These are phyloP conservation scores for Baudoinia panamericana DNA, from an alignment of 495 filamentous ascomycete species.

Conservation along the genomic window DNA sequence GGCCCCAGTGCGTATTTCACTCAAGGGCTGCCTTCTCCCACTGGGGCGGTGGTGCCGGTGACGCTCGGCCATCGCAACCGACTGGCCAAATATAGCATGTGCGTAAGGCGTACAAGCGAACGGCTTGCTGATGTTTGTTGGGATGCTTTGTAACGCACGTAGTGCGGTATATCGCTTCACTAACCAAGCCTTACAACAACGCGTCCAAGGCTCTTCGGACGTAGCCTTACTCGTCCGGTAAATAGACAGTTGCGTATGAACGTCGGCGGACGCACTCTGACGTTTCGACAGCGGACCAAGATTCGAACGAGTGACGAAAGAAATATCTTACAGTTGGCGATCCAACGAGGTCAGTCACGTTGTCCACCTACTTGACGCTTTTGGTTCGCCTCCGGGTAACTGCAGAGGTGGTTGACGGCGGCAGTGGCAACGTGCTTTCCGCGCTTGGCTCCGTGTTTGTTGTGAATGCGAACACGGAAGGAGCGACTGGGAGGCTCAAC, in stretches of 20 bases:
- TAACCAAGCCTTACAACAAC: no score
- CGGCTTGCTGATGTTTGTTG: constrained; percentile 1
- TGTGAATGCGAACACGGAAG: constrained; percentile 1
- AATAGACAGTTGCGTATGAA: background rate
- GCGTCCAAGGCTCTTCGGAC: background rate
- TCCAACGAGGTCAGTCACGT: background rate
- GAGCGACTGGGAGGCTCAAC: constrained; percentile 1
- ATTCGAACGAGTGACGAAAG: background rate
- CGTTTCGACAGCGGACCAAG: background rate
- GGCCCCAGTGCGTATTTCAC: constrained; percentile 36
- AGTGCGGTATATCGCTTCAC: no score
- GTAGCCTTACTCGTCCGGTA: background rate
- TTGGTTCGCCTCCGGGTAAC: background rate
- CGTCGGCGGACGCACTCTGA: no score
- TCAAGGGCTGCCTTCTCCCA: constrained; percentile 35
- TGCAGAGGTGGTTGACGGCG: background rate
- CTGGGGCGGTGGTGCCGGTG: constrained; percentile 11
- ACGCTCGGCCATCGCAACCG: constrained; percentile 14
- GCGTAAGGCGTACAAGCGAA: background rate
- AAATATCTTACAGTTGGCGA: background rate
- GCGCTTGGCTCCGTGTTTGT: constrained; percentile 3
- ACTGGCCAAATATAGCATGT: background rate
- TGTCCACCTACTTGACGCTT: no score
- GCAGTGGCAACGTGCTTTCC: background rate
- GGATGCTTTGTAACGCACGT: background rate